Conservation (phyloP, 83 land plant species). For the Picea abies region DNA sequence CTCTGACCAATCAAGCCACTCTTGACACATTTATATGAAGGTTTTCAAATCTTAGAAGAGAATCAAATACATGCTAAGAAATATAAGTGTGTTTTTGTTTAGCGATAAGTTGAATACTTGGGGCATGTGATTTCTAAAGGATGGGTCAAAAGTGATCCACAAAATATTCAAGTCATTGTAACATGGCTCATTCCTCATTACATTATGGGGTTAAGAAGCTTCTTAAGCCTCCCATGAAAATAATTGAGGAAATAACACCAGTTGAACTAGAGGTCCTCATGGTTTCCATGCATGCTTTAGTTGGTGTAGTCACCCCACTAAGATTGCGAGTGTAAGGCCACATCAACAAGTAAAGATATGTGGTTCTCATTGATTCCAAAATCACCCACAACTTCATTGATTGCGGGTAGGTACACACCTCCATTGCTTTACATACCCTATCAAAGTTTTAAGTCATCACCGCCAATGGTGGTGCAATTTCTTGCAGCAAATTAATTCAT, state of each 20-base stretch:
- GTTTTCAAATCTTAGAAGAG: no score
- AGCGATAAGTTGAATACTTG: no score
- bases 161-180: no score
- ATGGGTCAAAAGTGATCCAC: no score
- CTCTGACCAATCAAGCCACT: no score
- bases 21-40: no score
- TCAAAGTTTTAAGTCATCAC: neutral
- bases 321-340: neutral
- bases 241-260: neutral
- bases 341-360: neutral
- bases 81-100: no score
- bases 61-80: no score
- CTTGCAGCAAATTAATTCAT: neutral
- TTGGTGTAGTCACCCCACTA: neutral
- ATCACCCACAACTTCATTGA: neutral
- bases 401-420: neutral
- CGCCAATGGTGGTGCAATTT: neutral
- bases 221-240: neutral
- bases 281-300: neutral
- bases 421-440: neutral
- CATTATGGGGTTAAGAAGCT: no score
- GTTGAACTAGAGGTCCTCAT: neutral
- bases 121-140: no score
- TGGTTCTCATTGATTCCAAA: neutral
- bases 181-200: no score